Percentiles rank a stretch among this genome's conserved stretches.
These are phyloP conservation scores for Diaporthe velutina DNA, from an alignment of 2,329 filamentous ascomycete genomes.

Conservation along the genomic window DNA sequence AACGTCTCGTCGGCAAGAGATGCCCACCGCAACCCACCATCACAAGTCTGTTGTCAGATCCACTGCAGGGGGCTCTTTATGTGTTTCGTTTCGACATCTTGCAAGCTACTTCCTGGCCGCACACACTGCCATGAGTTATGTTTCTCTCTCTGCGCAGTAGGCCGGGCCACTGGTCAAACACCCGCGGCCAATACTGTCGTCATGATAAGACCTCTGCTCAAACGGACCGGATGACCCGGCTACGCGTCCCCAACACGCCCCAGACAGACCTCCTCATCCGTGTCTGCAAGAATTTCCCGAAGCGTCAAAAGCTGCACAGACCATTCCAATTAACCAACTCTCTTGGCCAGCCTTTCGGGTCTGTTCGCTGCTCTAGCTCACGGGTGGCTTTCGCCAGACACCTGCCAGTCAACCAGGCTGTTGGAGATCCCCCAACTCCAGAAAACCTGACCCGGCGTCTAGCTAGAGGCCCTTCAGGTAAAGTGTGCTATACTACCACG, in stretches of 20 bases:
- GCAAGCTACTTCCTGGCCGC: conserved; percentile 25
- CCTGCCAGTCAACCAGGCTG: conserved; percentile 3
- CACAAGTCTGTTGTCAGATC: conserved; percentile 14
- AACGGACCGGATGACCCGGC: conserved; percentile 34
- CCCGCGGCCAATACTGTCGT: conserved; percentile 19
- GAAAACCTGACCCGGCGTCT: not conserved
- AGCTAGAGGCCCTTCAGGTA: not conserved
- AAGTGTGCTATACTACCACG: not conserved
- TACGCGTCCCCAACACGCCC: conserved; percentile 35
- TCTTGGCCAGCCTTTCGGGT: conserved; percentile 3
- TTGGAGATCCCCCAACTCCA: not conserved
- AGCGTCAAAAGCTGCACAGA: conserved; percentile 22
- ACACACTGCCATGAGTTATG: not conserved
- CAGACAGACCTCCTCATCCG: conserved; percentile 10
- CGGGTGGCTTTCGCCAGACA: conserved; percentile 18
- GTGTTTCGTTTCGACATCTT: conserved; percentile 29
- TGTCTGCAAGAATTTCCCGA: conserved; percentile 32
- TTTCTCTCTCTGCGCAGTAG: not conserved
- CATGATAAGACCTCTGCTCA: conserved; percentile 18
- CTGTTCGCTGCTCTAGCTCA: conserved; percentile 13
- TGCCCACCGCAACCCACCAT: conserved; percentile 16
- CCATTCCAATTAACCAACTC: conserved; percentile 2
- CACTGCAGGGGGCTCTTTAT: conserved; percentile 28
- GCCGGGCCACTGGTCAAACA: conserved; percentile 8
- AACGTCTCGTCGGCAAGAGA: not conserved